A percentile compares a stretch with the other conserved stretches of the same genome.
These are phyloP conservation scores for Castanea sativa DNA, from an alignment of 306 rosid species.

Conservation along the genomic window DNA sequence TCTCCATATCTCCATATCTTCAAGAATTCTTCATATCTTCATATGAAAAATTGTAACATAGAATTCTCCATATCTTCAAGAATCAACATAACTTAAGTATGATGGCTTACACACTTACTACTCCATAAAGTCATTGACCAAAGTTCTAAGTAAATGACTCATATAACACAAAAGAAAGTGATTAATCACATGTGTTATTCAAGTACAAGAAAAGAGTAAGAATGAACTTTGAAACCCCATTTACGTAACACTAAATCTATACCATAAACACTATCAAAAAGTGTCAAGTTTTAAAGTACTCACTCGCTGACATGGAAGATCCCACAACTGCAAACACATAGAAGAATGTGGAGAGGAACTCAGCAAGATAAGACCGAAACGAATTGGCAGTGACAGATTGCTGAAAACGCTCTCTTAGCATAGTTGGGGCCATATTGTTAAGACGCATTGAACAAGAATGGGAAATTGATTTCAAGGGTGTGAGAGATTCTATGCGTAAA, in stretches of 20 bases:
- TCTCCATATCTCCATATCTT: too few relatives aligned
- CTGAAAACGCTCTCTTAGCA: slow-evolving; percentile 43
- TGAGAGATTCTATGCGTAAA: too few relatives aligned
- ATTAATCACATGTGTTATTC: too few relatives aligned
- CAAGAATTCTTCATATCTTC: too few relatives aligned
- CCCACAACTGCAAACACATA: slow-evolving; percentile 63
- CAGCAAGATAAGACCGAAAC: slow-evolving; percentile 72
- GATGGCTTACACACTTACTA: neutral
- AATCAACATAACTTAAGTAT: too few relatives aligned
- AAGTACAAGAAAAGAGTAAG: too few relatives aligned
- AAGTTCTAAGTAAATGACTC: neutral
- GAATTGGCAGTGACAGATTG: slow-evolving; percentile 58
- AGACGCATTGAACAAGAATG: neutral
- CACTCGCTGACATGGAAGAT: slow-evolving; percentile 74
- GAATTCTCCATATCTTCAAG: too few relatives aligned
- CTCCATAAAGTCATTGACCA: neutral
- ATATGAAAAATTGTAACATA: too few relatives aligned
- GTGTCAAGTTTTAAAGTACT: slow-evolving; percentile 1
- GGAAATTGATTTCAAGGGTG: neutral
- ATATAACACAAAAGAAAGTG: too few relatives aligned
- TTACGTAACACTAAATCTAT: neutral
- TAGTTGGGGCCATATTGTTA: slow-evolving; percentile 48
- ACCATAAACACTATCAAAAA: neutral
- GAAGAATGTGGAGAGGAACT: slow-evolving; percentile 89
- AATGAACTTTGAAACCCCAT: neutral